Conservation (phyloP, 768 basidiomycete species). For the Trichaptum fuscoviolaceum region DNA sequence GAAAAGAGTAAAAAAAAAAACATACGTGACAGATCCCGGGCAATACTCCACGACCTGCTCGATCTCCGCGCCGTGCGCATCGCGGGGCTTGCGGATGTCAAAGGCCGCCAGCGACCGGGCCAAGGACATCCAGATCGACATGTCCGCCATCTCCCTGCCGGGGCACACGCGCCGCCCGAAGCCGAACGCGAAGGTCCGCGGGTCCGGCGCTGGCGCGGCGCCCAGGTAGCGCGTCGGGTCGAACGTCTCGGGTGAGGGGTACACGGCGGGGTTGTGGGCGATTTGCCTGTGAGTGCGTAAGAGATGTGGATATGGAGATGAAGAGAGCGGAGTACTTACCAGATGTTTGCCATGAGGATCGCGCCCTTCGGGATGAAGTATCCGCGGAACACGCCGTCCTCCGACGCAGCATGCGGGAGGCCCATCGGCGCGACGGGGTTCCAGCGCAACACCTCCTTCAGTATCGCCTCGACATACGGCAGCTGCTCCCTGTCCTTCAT, state of each 20-base stretch:
- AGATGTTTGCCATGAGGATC: conserved; percentile 18
- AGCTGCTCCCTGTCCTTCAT: conserved; percentile 32
- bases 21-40: conserved; percentile 17
- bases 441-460: conserved; percentile 40
- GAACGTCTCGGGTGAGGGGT: not conserved
- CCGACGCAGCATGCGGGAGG: conserved; percentile 11
- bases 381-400: conserved; percentile 19
- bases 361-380: conserved; percentile 21
- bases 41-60: conserved; percentile 14
- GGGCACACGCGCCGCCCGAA: conserved; percentile 20
- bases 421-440: conserved; percentile 28
- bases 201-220: not conserved
- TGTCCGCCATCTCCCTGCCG: conserved; percentile 18
- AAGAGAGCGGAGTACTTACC: conserved; percentile 9
- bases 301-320: too few species aligned
- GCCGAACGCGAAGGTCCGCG: conserved; percentile 16
- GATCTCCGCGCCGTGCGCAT: conserved; percentile 12
- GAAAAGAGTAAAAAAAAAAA: not conserved
- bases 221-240: not conserved
- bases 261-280: not conserved
- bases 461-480: conserved; percentile 51
- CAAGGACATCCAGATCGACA: conserved; percentile 14
- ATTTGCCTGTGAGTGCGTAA: not conserved
- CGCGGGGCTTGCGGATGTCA: conserved; percentile 14
- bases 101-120: conserved; percentile 16